phyloP scores from a whole-genome alignment of 176 grass and related monocot species.

The Musa acuminata region DNA sequence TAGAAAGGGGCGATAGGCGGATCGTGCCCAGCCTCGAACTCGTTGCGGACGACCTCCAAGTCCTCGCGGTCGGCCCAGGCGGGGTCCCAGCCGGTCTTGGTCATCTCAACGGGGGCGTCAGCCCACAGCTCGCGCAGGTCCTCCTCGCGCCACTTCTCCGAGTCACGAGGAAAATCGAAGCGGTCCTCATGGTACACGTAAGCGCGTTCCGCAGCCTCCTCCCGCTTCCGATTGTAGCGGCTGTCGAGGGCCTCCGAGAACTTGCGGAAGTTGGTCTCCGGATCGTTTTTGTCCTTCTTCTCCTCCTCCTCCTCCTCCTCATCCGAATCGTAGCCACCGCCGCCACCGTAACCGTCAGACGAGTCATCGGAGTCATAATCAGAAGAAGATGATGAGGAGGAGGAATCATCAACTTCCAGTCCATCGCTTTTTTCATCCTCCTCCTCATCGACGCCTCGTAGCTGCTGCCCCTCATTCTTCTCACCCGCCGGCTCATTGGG shows the following conservation, averaged over 20 bases:
- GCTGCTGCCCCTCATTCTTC: not conserved
- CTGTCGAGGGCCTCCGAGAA: constrained; percentile 14
- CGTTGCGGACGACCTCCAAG: constrained; percentile 11
- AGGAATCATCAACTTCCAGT: not conserved
- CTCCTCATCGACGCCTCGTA: too few relatives aligned
- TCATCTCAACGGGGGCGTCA: constrained; percentile 19
- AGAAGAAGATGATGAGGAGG: not conserved
- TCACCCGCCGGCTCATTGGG: not conserved
- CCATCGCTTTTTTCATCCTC: not conserved
- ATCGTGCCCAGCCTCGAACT: not conserved
- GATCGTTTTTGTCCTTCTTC: not conserved
- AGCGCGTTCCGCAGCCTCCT: constrained; percentile 8
- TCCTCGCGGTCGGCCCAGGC: constrained; percentile 20
- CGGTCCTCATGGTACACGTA: constrained; percentile 16
- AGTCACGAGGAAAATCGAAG: constrained; percentile 27
- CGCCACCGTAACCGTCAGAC: not conserved
- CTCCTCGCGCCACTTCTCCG: constrained; percentile 39
- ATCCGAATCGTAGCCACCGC: not conserved
- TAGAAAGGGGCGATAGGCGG: constrained; percentile 25
- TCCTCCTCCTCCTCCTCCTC: not conserved
- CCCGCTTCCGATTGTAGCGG: constrained; percentile 3
- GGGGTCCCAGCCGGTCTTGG: constrained; percentile 24
- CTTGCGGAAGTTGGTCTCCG: constrained; percentile 3
- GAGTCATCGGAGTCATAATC: constrained; percentile 17
- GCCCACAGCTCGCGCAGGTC: constrained; percentile 30